Evolutionary conservation across 1,284 basidiomycete genomes (phyloP).

Genomic region (Heterobasidion parviporum): DNA sequence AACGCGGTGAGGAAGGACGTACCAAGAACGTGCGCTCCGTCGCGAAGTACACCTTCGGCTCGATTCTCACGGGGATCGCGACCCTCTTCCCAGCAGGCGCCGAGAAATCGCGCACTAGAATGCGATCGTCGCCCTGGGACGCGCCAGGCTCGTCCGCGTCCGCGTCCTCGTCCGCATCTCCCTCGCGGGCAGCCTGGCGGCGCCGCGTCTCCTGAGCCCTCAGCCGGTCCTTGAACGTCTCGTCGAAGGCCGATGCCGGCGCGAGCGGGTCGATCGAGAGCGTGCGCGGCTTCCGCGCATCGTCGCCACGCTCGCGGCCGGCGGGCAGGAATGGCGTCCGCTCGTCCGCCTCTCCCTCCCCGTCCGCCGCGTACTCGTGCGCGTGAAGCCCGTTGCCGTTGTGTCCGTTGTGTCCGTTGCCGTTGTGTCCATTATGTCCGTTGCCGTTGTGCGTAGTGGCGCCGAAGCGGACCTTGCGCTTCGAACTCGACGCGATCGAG

Average conservation of each 20-base stretch:
- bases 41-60: slow-evolving; percentile 98
- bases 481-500: neutral
- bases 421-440: neutral
- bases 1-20: slow-evolving; percentile 18
- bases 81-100: slow-evolving; percentile 89
- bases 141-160: slow-evolving; percentile 30
- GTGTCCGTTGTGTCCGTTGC: neutral
- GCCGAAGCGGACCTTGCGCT: neutral
- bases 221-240: slow-evolving; percentile 63
- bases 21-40: slow-evolving; percentile 89
- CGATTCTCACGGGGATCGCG: slow-evolving; percentile 86
- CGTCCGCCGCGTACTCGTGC: slow-evolving; percentile 23
- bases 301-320: slow-evolving; percentile 18
- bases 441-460: neutral
- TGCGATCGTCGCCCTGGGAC: slow-evolving; percentile 40
- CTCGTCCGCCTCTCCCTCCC: slow-evolving; percentile 17
- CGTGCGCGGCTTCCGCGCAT: slow-evolving; percentile 26
- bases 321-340: slow-evolving; percentile 1
- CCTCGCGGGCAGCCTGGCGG: slow-evolving; percentile 22
- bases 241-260: slow-evolving; percentile 74
- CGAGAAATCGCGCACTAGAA: slow-evolving; percentile 66
- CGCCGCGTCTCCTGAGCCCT: slow-evolving; percentile 24
- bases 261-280: slow-evolving; percentile 82
- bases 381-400: neutral
- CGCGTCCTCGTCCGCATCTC: slow-evolving; percentile 23